Percentiles rank a stretch among this genome's conserved stretches.
Evolutionary conservation across 2,329 filamentous ascomycete genomes (phyloP).

Genomic region (Didymosphaeria variabile): DNA sequence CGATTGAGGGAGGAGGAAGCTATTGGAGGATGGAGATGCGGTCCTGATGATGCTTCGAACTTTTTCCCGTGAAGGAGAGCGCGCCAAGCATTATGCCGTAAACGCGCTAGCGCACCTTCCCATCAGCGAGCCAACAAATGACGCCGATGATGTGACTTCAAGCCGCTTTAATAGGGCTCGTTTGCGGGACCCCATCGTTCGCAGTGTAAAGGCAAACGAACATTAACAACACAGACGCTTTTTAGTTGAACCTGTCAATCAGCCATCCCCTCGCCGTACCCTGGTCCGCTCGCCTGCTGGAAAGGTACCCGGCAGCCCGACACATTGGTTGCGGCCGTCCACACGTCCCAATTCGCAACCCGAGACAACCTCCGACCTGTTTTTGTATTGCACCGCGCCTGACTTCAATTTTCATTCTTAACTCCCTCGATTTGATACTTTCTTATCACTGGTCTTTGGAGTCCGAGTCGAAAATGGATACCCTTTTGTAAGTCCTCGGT

Average conservation of each 20-base stretch:
- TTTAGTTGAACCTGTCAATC: background rate
- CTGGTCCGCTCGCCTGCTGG: conserved; percentile 19
- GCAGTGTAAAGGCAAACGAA: background rate
- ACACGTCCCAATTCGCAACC: conserved; percentile 27
- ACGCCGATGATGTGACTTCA: background rate
- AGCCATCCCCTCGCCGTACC: conserved; percentile 25
- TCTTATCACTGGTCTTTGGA: conserved; percentile 18
- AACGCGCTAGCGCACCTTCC: conserved; percentile 3
- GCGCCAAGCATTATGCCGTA: conserved; percentile 12
- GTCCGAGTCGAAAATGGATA: conserved; percentile 61
- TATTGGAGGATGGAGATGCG: conserved; percentile 27
- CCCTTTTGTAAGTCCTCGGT: conserved; percentile 64
- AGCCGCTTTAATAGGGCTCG: background rate
- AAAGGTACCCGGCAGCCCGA: conserved; percentile 16
- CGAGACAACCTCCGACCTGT: conserved; percentile 14
- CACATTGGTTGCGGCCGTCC: conserved; percentile 24
- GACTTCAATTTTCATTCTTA: conserved; percentile 12
- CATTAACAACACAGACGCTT: background rate
- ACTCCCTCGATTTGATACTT: conserved; percentile 7
- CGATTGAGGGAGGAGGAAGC: conserved; percentile 21
- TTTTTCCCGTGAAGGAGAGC: conserved; percentile 15
- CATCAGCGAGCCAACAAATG: conserved; percentile 12
- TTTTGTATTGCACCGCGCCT: conserved; percentile 13
- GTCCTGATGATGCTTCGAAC: conserved; percentile 13
- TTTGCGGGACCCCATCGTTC: conserved; percentile 4